Base-by-base conservation (phyloP, 2,329 filamentous ascomycete genomes). In the Pseudocercospora vitis region DNA sequence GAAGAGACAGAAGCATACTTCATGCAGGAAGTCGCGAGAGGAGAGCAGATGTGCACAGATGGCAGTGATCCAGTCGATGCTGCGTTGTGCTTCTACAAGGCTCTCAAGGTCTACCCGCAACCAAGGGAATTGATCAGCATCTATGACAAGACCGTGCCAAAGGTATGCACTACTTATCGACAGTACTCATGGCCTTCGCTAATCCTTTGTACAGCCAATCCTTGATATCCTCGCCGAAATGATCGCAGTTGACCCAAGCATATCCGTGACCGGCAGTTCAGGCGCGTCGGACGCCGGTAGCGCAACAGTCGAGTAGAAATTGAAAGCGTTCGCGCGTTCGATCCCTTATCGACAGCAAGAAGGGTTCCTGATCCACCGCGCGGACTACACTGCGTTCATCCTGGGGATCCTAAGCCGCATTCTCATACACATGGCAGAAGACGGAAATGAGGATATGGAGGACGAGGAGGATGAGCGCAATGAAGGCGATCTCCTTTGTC, bases 71-170 rank as follows among this genome's bases (percentile, higher is more conserved):
- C 81, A 33, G 74, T 96, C 55, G 91, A 96, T 62, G 89, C 94
- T 48, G 92, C 94, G 44, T 78, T 97, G 57, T 90, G 89, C 73
- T 99, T 99, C 78, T 99, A 97, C 83, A 95, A 91, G 81, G 94
- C 91, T 39, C 83, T 99, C 63, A 99, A 99, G 82, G 94, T 97
- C 65, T 99, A 99, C 77, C 94, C 94, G 48, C 88, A 89, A 67
- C 94, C 92, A 9, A 83, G 86, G 66, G 94, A 97, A 70, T 80
- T 99, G 66, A 96, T 99, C 72, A 83, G 83, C 68, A 96, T 99
- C 74, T 99, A 99, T 76, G 94, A 99, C 75, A 96, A 95, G 83
- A 97, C 94, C 26, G 91, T 97, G 40, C 87, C 92, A 65, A 96
- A 96, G 88, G 91, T 90, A 74, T 56, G 71, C 52, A 11, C 18